phyloP scores from a whole-genome alignment of 2,329 filamentous ascomycete genomes.

The Didymellaceae sp. region DNA sequence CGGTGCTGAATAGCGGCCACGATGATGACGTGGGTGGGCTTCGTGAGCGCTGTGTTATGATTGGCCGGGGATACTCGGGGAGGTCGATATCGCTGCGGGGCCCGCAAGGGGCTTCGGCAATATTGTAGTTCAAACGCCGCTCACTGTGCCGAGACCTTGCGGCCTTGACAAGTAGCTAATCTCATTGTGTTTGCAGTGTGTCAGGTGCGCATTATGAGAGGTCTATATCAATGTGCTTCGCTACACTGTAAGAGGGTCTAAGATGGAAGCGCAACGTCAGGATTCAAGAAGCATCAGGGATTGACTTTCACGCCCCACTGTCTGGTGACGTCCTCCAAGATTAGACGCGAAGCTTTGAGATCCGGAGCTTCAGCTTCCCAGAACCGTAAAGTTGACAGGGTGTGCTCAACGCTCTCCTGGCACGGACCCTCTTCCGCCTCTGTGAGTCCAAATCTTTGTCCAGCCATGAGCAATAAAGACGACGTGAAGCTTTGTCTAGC shows the following conservation, averaged over 20 bases:
- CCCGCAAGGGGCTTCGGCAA: slow-evolving; percentile 1
- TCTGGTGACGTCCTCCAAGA: slow-evolving; percentile 5
- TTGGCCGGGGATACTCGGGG: slow-evolving; percentile 13
- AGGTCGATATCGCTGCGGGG: not conserved
- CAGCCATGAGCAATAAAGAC: slow-evolving; percentile 37
- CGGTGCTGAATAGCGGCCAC: too few relatives aligned
- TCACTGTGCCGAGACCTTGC: not conserved
- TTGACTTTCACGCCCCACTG: too few relatives aligned
- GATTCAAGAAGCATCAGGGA: too few relatives aligned
- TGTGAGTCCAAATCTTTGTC: slow-evolving; percentile 22
- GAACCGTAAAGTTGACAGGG: slow-evolving; percentile 20
- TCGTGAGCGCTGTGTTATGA: not conserved
- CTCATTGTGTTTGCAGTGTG: too few relatives aligned
- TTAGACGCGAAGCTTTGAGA: slow-evolving; percentile 10
- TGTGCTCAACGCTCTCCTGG: slow-evolving; percentile 9
- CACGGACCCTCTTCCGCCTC: slow-evolving; percentile 5
- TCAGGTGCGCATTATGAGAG: too few relatives aligned
- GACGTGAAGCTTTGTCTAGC: slow-evolving; percentile 24
- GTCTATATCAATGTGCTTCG: too few relatives aligned
- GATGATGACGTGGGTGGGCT: not conserved
- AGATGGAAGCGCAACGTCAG: too few relatives aligned
- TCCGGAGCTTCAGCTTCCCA: slow-evolving; percentile 29
- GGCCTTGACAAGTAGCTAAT: too few relatives aligned
- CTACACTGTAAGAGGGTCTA: too few relatives aligned
- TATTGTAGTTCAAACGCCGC: not conserved